Evolutionary conservation across 2,329 filamentous ascomycete genomes (phyloP), one percentile per base, ranked within the genome.

Genomic region (Clonostachys chloroleuca): DNA sequence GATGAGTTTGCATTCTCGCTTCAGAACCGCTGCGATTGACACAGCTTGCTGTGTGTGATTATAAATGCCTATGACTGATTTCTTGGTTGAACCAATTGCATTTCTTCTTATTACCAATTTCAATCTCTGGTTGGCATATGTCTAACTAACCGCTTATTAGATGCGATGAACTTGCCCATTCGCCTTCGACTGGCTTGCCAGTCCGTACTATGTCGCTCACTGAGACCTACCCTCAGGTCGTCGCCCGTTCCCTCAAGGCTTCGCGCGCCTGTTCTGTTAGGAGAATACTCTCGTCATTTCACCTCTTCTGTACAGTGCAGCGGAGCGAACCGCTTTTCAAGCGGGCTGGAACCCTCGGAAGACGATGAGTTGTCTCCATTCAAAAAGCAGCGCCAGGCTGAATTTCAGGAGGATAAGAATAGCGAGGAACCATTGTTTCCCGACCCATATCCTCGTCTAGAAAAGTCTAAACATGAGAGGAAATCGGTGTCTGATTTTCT

Each of bases 11-110:
- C 66, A 67, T 62, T 56, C 50, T 68, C 66, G 66, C 67, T 69
- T 71, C 67, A 73, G 70, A 73, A 73, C 70, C 70, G 70, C 70
- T 73, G 70, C 70, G 70, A 69, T 70, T 72, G 68, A 73, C 65
- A 62, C 67, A 63, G 67, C 63, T 64, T 63, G 63, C 66, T 67
- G 68, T 66, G 67, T 40, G 53, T 71, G 70, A 73, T 68, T 61
- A 64, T 47, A 70, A 60, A 59, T 65, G 67, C 69, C 60, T 62
- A 59, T 57, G 35, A 57, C 68, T 72, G 68, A 71, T 49, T 46
- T 50, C 52, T 17, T 30, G 24, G 24, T 30, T 30, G 24, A 30
- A 30, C 24, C 8, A 30, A 30, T 10, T 30, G 24, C 9, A 30
- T 30, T 30, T 10, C 9, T 30, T 30, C 24, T 30, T 30, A 30